Evolutionary conservation across 2,329 filamentous ascomycete genomes (phyloP), one percentile per base, ranked within the genome.

Genomic region (Colletotrichum theobromicola): DNA sequence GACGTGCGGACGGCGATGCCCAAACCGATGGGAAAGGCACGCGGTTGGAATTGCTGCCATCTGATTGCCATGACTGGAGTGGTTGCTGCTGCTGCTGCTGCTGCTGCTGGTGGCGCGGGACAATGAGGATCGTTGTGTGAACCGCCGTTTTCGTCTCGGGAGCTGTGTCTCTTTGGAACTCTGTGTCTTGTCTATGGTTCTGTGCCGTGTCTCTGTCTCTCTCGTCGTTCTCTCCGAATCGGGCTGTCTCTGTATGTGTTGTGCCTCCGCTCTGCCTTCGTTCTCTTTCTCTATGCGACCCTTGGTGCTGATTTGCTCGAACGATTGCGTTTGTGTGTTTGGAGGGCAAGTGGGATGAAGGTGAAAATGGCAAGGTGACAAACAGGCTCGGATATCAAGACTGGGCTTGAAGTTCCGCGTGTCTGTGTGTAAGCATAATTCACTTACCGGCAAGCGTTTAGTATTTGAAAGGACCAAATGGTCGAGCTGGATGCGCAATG

Each of bases 401-500:
- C 34, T 26, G 61, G 37, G 28, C 30, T 70, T 57, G 24, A 53
- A 53, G 30, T 16, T 50, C 57, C 34, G 58, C 9, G n/a, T 68
- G 34, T 61, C 35, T 66, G 35, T 72, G 15, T 35, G 61, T 50
- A 55, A 74, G 57, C 34, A 32, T 15, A 55, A 55, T 65, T 46
- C 10, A 75, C 73, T 75, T 75, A 75, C 73, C 70, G 64, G 61
- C 58, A 57, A 68, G 50, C 60, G 37, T 60, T 58, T 62, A 35
- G 63, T 67, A 67, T 60, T 57, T 53, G 53, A 34, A 30, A 26
- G 46, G 72, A 75, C 72, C 68, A 21, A 62, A 30, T 57, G 70
- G 65, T 70, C 65, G 10, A 61, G 30, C 26, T 75, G 35, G 50
- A 60, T 74, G 70, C 70, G 70, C 73, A 74, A 72, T 75, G 70